A percentile compares a stretch with the other conserved stretches of the same genome.
Evolutionary conservation across 805 yeast genomes (phyloP).

Genomic region (Jamesozyma hellenica): DNA sequence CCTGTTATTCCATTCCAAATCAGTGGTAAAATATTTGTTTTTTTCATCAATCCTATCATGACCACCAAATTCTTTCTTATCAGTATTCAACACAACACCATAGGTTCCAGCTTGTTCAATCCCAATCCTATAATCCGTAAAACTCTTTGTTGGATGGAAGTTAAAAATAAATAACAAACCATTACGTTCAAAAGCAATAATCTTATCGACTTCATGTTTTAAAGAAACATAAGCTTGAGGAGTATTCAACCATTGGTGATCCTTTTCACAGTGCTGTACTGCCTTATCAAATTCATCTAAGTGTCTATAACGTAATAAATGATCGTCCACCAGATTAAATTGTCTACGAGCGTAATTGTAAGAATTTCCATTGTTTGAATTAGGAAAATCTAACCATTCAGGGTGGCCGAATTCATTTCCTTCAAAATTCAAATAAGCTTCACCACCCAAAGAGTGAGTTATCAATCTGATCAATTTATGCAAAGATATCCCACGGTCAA

Average conservation of each 20-base stretch:
- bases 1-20: slow-evolving; percentile 73
- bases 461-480: slow-evolving; percentile 85
- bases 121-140: slow-evolving; percentile 83
- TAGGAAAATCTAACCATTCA: slow-evolving; percentile 97
- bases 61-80: slow-evolving; percentile 66
- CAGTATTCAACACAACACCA: slow-evolving; percentile 65
- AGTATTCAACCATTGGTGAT: slow-evolving; percentile 61
- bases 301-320: slow-evolving; percentile 65
- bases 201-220: slow-evolving; percentile 83
- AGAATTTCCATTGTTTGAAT: slow-evolving; percentile 76
- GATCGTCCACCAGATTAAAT: slow-evolving; percentile 76
- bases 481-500: slow-evolving; percentile 83
- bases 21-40: slow-evolving; percentile 56
- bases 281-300: slow-evolving; percentile 76
- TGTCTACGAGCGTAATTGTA: slow-evolving; percentile 94
- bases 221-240: slow-evolving; percentile 77
- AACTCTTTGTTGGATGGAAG: slow-evolving; percentile 79
- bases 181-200: slow-evolving; percentile 79
- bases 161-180: slow-evolving; percentile 80
- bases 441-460: slow-evolving; percentile 92
- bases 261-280: slow-evolving; percentile 66
- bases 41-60: slow-evolving; percentile 56
- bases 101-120: slow-evolving; percentile 72
- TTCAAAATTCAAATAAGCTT: slow-evolving; percentile 90
- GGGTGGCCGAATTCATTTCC: slow-evolving; percentile 99